phyloP scores from a whole-genome alignment of 108 stramenopile genomes.

The Parietichytrium sp. region DNA sequence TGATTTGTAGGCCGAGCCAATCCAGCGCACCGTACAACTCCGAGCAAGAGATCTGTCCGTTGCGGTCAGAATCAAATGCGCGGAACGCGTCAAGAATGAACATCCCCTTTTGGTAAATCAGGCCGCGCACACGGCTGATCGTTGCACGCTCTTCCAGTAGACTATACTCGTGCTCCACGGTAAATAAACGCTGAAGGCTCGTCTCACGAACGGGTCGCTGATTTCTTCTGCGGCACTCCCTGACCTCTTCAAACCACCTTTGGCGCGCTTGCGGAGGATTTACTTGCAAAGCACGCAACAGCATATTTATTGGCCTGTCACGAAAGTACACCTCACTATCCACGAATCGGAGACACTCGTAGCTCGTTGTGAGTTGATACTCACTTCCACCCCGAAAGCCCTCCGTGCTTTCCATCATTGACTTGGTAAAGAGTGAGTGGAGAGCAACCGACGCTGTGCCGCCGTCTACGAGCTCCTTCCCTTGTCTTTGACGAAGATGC shows the following conservation, averaged over 20 bases:
- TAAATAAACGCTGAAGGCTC: constrained; percentile 51
- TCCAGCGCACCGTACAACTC: constrained; percentile 90
- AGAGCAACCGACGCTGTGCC: constrained; percentile 44
- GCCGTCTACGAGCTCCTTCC: constrained; percentile 41
- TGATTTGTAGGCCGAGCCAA: constrained; percentile 71
- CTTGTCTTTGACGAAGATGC: constrained; percentile 45
- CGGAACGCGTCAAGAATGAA: constrained; percentile 80
- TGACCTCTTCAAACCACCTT: constrained; percentile 58
- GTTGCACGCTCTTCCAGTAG: constrained; percentile 56
- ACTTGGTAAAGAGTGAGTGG: constrained; percentile 24
- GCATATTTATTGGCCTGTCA: constrained; percentile 45
- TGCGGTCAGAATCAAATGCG: constrained; percentile 86
- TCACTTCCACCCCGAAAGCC: neutral
- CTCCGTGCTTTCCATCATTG: neutral
- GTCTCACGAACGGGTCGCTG: constrained; percentile 50
- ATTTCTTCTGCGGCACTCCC: constrained; percentile 55
- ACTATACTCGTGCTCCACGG: constrained; percentile 54
- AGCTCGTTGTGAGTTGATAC: constrained; percentile 51
- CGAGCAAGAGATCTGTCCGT: constrained; percentile 83
- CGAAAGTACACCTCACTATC: constrained; percentile 52
- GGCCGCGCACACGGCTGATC: constrained; percentile 27
- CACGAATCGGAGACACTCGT: constrained; percentile 57
- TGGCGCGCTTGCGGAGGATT: constrained; percentile 44
- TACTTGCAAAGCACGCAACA: constrained; percentile 55
- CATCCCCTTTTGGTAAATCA: constrained; percentile 53